Conservation (phyloP, 2,329 filamentous ascomycete species). For the Aschersonia sp. region DNA sequence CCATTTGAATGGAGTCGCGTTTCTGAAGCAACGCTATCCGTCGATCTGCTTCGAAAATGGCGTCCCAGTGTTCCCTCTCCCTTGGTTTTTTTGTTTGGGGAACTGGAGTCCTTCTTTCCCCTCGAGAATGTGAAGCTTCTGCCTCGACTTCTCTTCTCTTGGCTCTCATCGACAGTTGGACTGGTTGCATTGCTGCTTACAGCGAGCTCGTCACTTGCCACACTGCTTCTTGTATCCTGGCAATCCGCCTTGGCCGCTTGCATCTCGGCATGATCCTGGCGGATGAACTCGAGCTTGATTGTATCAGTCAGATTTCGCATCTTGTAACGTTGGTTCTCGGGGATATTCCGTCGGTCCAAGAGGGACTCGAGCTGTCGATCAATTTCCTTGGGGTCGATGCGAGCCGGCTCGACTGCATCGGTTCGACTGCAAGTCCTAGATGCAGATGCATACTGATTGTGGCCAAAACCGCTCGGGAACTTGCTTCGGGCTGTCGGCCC, state of each 20-base stretch:
- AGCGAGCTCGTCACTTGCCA: conserved; percentile 18
- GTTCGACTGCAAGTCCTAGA: conserved; percentile 13
- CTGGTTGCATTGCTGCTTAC: conserved; percentile 14
- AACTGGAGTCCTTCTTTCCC: conserved; percentile 44
- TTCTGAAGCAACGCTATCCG: conserved; percentile 53
- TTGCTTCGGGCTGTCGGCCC: conserved; percentile 22
- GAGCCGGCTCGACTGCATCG: conserved; percentile 28
- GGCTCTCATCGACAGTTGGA: conserved; percentile 28
- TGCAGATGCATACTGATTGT: conserved; percentile 22
- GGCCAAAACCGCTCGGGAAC: conserved; percentile 20
- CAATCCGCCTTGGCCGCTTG: conserved; percentile 30
- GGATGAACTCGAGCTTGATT: conserved; percentile 92
- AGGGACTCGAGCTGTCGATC: conserved; percentile 44
- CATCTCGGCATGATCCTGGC: conserved; percentile 68
- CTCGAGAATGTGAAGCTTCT: conserved; percentile 64
- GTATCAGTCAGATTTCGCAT: conserved; percentile 81
- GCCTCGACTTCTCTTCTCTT: conserved; percentile 32
- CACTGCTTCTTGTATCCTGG: conserved; percentile 5
- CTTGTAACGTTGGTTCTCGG: conserved; percentile 83
- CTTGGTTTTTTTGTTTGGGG: conserved; percentile 62
- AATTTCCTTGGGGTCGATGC: conserved; percentile 39
- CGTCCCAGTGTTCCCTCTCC: conserved; percentile 47
- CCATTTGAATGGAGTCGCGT: conserved; percentile 32
- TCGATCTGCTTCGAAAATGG: conserved; percentile 57
- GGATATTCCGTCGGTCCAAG: conserved; percentile 80